These are phyloP conservation scores for Clavispora phyllophila DNA, from an alignment of 805 yeast genomes.

Conservation along the genomic window DNA sequence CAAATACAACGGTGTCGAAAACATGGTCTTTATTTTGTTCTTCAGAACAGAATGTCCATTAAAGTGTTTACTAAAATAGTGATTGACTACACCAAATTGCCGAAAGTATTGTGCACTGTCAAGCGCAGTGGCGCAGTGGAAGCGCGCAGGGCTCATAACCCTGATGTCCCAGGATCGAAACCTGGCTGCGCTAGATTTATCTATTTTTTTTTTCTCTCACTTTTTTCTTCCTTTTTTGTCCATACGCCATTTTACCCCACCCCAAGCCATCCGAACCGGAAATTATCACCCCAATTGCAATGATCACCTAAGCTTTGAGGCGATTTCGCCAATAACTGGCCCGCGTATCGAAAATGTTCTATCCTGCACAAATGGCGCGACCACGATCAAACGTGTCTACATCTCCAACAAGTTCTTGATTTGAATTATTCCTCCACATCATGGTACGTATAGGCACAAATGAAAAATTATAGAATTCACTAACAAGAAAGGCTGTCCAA, in stretches of 20 bases:
- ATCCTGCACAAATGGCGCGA: not conserved
- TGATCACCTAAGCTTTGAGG: too few relatives aligned
- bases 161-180: constrained; percentile 96
- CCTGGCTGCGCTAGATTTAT: constrained; percentile 76
- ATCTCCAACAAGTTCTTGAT: not conserved
- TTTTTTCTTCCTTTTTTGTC: not conserved
- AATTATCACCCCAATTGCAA: too few relatives aligned
- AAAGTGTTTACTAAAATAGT: too few relatives aligned
- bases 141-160: constrained; percentile 99
- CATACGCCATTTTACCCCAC: too few relatives aligned
- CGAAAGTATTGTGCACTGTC: too few relatives aligned
- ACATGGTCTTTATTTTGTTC: too few relatives aligned
- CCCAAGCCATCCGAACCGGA: too few relatives aligned
- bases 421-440: constrained; percentile 1
- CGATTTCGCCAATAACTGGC: too few relatives aligned
- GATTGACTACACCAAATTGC: too few relatives aligned
- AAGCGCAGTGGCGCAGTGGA: constrained; percentile 98
- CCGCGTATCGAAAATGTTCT: not conserved
- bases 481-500: constrained; percentile 53
- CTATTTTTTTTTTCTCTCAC: constrained; percentile 6
- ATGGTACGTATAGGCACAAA: not conserved
- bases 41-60: too few relatives aligned
- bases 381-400: constrained; percentile 2
- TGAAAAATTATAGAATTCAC: not conserved
- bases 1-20: too few relatives aligned